Evolutionary conservation across 768 basidiomycete species (phyloP).

Genomic region (Fistulinella prunicolor): DNA sequence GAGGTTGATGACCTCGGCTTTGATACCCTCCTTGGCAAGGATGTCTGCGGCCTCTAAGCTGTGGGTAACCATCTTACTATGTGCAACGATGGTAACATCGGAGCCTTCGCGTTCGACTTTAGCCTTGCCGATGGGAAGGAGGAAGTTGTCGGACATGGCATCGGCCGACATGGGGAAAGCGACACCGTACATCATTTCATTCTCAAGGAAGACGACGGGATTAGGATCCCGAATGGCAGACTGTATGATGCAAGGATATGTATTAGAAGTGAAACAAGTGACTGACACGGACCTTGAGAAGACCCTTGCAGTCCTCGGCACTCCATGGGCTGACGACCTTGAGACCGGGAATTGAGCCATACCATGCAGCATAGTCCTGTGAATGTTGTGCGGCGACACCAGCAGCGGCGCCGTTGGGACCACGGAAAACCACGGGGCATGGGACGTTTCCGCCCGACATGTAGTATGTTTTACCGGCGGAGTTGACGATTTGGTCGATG

Average conservation of each 20-base stretch:
- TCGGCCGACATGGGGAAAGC: constrained; percentile 95
- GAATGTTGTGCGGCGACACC: constrained; percentile 98
- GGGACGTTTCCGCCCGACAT: constrained; percentile 99
- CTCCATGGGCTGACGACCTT: constrained; percentile 98
- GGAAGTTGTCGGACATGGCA: constrained; percentile 93
- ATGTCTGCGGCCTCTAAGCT: constrained; percentile 91
- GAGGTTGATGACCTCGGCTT: constrained; percentile 97
- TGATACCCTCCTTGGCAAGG: constrained; percentile 94
- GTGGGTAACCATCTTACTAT: constrained; percentile 98
- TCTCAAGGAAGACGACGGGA: constrained; percentile 98
- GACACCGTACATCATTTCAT: constrained; percentile 98
- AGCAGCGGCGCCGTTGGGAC: constrained; percentile 96
- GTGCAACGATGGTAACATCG: constrained; percentile 94
- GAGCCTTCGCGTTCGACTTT: constrained; percentile 92
- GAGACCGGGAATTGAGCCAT: constrained; percentile 87
- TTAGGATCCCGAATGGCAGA: constrained; percentile 97
- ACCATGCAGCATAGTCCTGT: constrained; percentile 97
- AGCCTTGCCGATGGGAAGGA: constrained; percentile 95
- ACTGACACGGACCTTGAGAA: constrained; percentile 71
- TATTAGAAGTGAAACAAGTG: not conserved
- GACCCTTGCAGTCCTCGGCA: constrained; percentile 98
- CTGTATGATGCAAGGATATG: constrained; percentile 36
- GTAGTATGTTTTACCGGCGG: constrained; percentile 99
- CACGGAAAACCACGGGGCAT: constrained; percentile 98
- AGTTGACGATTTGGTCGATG: constrained; percentile 99